These are phyloP conservation scores for Prunus padus DNA, from an alignment of 306 rosid species.

Conservation along the genomic window DNA sequence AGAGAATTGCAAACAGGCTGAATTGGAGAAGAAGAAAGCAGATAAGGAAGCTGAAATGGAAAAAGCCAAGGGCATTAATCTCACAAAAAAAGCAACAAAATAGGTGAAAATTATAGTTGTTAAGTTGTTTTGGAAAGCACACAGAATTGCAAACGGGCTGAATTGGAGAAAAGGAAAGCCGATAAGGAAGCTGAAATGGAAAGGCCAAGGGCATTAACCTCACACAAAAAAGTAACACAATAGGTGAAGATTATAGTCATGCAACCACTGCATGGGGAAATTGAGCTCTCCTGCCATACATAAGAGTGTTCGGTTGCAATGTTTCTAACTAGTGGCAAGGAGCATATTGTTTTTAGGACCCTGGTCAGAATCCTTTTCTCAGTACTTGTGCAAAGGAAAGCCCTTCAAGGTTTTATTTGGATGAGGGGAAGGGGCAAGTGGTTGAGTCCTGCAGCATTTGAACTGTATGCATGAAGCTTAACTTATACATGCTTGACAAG, in stretches of 20 bases:
- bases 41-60: constrained; percentile 93
- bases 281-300: constrained; percentile 42
- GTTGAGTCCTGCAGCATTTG: constrained; percentile 18
- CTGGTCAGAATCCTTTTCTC: constrained; percentile 34
- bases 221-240: constrained; percentile 47
- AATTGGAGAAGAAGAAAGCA: constrained; percentile 83
- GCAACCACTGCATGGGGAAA: constrained; percentile 32
- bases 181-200: constrained; percentile 92
- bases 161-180: constrained; percentile 81
- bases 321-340: constrained; percentile 22
- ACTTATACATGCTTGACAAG: constrained; percentile 22
- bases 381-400: constrained; percentile 27
- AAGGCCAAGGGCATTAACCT: constrained; percentile 69
- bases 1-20: constrained; percentile 90
- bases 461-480: constrained; percentile 6
- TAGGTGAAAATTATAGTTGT: constrained; percentile 31
- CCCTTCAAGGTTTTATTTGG: constrained; percentile 18
- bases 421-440: constrained; percentile 13
- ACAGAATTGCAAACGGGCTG: constrained; percentile 87
- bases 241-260: constrained; percentile 41
- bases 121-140: constrained; percentile 91
- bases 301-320: constrained; percentile 38
- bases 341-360: constrained; percentile 33
- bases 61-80: constrained; percentile 72
- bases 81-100: constrained; percentile 51